These are phyloP conservation scores for Saccharomycopsis babjevae DNA, from an alignment of 805 yeast species.

Conservation along the genomic window DNA sequence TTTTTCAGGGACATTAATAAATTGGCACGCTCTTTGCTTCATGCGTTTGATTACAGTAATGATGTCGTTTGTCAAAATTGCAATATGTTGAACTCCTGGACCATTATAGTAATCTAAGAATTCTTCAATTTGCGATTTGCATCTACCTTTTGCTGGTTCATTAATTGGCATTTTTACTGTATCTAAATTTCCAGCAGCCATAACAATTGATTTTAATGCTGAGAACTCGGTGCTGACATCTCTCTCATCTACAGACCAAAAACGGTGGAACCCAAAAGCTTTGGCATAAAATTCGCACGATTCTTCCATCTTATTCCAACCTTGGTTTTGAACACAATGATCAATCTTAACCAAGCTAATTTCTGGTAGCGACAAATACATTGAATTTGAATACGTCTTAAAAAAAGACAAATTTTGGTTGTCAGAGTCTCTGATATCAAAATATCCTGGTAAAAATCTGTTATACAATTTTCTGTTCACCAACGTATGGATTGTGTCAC, in stretches of 20 bases:
- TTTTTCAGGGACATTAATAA: slow-evolving; percentile 45
- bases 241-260: slow-evolving; percentile 78
- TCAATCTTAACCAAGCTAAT: slow-evolving; percentile 42
- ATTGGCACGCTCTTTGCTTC: slow-evolving; percentile 56
- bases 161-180: slow-evolving; percentile 70
- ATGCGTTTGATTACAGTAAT: slow-evolving; percentile 43
- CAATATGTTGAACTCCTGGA: slow-evolving; percentile 80
- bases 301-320: slow-evolving; percentile 53
- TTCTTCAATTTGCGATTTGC: slow-evolving; percentile 74
- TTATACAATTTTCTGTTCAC: slow-evolving; percentile 33
- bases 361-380: slow-evolving; percentile 24
- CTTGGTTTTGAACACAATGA: slow-evolving; percentile 74
- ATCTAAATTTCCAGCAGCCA: slow-evolving; percentile 55
- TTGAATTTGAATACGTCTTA: background rate
- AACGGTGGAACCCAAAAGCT: slow-evolving; percentile 64
- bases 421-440: slow-evolving; percentile 9
- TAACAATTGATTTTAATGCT: slow-evolving; percentile 63
- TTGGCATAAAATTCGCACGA: slow-evolving; percentile 51
- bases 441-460: slow-evolving; percentile 43
- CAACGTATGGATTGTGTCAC: slow-evolving; percentile 64
- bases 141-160: slow-evolving; percentile 65
- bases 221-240: slow-evolving; percentile 62
- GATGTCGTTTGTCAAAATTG: slow-evolving; percentile 55
- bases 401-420: background rate
- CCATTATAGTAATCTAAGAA: slow-evolving; percentile 66